Evolutionary conservation across 441 rosid species (phyloP).

Genomic region (Croton setiger): DNA sequence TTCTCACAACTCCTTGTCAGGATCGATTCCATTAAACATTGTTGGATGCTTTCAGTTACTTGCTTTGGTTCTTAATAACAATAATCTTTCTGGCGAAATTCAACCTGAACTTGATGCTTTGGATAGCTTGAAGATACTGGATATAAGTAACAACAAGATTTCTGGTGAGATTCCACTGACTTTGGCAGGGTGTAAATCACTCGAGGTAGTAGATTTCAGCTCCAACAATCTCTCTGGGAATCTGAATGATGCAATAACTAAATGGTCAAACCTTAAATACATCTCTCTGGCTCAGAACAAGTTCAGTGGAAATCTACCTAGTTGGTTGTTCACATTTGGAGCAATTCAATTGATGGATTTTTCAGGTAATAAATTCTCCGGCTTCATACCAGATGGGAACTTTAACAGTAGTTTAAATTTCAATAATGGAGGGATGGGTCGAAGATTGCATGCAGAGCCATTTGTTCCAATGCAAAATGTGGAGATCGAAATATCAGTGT

Average conservation of each 20-base stretch:
- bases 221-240: slow-evolving; percentile 77
- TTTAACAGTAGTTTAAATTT: slow-evolving; percentile 56
- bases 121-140: slow-evolving; percentile 75
- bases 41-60: slow-evolving; percentile 89
- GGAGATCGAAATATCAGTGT: slow-evolving; percentile 42
- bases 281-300: slow-evolving; percentile 73
- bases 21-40: slow-evolving; percentile 73
- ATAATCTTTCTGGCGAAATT: slow-evolving; percentile 76
- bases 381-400: slow-evolving; percentile 72
- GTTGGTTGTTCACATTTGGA: slow-evolving; percentile 73
- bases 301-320: slow-evolving; percentile 65
- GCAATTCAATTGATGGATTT: slow-evolving; percentile 68
- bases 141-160: slow-evolving; percentile 69
- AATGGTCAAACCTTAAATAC: slow-evolving; percentile 76
- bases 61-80: slow-evolving; percentile 60
- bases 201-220: slow-evolving; percentile 84
- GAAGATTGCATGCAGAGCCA: slow-evolving; percentile 22
- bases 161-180: slow-evolving; percentile 89
- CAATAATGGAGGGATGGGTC: slow-evolving; percentile 30
- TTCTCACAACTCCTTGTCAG: slow-evolving; percentile 66
- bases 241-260: slow-evolving; percentile 75
- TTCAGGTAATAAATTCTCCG: slow-evolving; percentile 73
- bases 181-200: slow-evolving; percentile 76
- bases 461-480: slow-evolving; percentile 24
- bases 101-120: slow-evolving; percentile 90